Evolutionary conservation across 1,284 basidiomycete species (phyloP), one percentile per base, ranked within the genome.

Genomic region (Mycosarcoma mackinlayi): DNA sequence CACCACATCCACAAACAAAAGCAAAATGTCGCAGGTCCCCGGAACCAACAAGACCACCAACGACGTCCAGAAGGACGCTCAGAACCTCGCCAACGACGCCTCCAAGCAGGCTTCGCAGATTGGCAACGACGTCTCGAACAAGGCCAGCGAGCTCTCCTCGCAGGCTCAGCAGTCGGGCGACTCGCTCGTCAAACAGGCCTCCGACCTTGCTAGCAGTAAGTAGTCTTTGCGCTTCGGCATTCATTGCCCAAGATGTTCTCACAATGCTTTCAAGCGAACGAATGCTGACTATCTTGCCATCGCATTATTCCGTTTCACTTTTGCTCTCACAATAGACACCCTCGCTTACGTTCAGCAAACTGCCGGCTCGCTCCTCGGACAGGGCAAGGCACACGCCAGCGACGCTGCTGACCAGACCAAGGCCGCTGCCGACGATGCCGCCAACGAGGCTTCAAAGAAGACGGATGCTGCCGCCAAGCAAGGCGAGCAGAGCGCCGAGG

Each of bases 301-400:
- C n/a, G n/a, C n/a, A n/a, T n/a, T n/a, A n/a, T 18, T 37, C 23
- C n/a, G 25, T 10, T 38, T 44, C 27, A 19, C 31, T 30, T 23
- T 7, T 4, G 28, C 39, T 41, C 6, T 39, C 24, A 3, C 37
- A 65, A 8, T 34, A 71, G 68, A 71, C 62, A 74, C 71, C 21
- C 6, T 71, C 38, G 58, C 51, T 14, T 74, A 74, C 56, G 64
- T 74, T 18, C 72, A 74, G 61, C 63, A 74, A 58, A 65, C 63
- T 13, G 72, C 72, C 18, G 67, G 68, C 25, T 45, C 37, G 18
- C 35, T 74, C 19, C 68, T 74, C 24, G 72, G 72, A n/a, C 55
- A 63, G 42, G 64, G 68, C 37, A 47, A 74, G 64, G 31, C 42
- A 1, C 33, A 71, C 44, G 71, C 63, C 28, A 5, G 49, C 53